Percentiles rank a stretch among this genome's conserved stretches.
Evolutionary conservation across 2,329 filamentous ascomycete species (phyloP).

Genomic region (Leptographium galeiforme): DNA sequence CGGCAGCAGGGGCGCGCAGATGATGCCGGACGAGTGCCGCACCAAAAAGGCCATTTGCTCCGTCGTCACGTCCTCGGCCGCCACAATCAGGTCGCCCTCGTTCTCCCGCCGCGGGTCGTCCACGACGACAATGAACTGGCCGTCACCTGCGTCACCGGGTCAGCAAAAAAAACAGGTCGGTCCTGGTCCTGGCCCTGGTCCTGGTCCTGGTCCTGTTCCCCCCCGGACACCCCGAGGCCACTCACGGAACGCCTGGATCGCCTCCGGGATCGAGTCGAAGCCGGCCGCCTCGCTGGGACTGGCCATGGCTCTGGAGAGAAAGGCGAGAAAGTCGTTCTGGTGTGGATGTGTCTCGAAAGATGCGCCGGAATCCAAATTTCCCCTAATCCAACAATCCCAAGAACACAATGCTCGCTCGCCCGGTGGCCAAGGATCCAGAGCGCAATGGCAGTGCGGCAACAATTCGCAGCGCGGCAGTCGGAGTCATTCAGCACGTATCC

Average conservation of each 20-base stretch:
- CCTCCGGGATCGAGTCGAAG: slow-evolving; percentile 5
- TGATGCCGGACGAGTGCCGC: slow-evolving; percentile 76
- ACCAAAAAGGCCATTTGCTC: slow-evolving; percentile 95
- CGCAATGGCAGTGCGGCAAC: background rate
- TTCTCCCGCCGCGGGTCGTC: slow-evolving; percentile 90
- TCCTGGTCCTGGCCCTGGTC: no score
- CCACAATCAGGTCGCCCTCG: slow-evolving; percentile 95
- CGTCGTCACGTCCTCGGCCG: slow-evolving; percentile 69
- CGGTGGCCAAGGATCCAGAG: background rate
- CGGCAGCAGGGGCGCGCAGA: slow-evolving; percentile 74
- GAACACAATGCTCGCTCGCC: no score
- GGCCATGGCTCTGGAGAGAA: background rate
- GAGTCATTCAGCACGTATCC: background rate
- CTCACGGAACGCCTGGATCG: slow-evolving; percentile 5
- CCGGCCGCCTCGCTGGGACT: background rate
- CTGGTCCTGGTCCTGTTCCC: no score
- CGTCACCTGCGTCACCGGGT: slow-evolving; percentile 4
- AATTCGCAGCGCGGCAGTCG: background rate
- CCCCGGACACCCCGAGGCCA: background rate
- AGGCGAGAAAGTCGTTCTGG: no score
- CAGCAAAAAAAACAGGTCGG: background rate
- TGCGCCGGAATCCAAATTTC: background rate
- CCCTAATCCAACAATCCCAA: no score
- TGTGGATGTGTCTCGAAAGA: background rate
- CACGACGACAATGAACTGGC: slow-evolving; percentile 86